These are phyloP conservation scores for Wilcoxina mikolae DNA, from an alignment of 495 filamentous ascomycete genomes.

Conservation along the genomic window DNA sequence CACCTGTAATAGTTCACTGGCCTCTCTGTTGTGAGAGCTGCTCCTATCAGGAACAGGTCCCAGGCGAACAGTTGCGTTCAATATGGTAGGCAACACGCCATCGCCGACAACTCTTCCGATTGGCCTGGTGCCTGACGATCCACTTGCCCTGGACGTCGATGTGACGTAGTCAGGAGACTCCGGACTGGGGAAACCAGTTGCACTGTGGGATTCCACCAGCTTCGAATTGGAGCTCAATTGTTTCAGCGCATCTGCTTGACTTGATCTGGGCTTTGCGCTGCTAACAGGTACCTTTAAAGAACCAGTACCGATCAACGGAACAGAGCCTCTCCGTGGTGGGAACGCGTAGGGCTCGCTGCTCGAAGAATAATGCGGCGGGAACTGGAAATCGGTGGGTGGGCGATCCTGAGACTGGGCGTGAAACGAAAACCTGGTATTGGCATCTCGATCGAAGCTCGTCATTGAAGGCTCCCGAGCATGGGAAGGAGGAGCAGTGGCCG, in stretches of 20 bases:
- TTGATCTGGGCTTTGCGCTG: slow-evolving; percentile 20
- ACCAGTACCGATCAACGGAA: slow-evolving; percentile 17
- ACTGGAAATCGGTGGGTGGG: slow-evolving; percentile 20
- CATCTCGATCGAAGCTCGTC: slow-evolving; percentile 23
- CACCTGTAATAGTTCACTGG: slow-evolving; percentile 7
- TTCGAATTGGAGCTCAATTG: slow-evolving; percentile 3
- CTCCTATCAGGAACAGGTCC: neutral
- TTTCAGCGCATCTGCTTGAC: slow-evolving; percentile 16
- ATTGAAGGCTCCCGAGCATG: slow-evolving; percentile 23
- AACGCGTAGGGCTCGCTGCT: slow-evolving; percentile 13
- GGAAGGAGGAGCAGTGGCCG: slow-evolving; percentile 18
- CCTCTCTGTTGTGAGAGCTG: slow-evolving; percentile 1
- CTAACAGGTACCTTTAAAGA: slow-evolving; percentile 4
- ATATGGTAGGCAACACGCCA: slow-evolving; percentile 18
- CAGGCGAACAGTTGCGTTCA: slow-evolving; percentile 20
- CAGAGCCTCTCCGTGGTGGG: slow-evolving; percentile 25
- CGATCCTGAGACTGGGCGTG: slow-evolving; percentile 18
- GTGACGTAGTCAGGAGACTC: slow-evolving; percentile 2
- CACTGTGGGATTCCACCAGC: neutral
- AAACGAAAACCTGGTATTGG: slow-evolving; percentile 27
- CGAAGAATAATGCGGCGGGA: slow-evolving; percentile 10
- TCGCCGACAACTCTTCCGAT: slow-evolving; percentile 16
- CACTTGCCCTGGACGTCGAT: neutral
- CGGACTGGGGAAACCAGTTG: slow-evolving; percentile 1
- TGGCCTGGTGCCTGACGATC: slow-evolving; percentile 11